phyloP scores from a whole-genome alignment of 2,329 filamentous ascomycete species.

The Colletotrichum tamarilloi region DNA sequence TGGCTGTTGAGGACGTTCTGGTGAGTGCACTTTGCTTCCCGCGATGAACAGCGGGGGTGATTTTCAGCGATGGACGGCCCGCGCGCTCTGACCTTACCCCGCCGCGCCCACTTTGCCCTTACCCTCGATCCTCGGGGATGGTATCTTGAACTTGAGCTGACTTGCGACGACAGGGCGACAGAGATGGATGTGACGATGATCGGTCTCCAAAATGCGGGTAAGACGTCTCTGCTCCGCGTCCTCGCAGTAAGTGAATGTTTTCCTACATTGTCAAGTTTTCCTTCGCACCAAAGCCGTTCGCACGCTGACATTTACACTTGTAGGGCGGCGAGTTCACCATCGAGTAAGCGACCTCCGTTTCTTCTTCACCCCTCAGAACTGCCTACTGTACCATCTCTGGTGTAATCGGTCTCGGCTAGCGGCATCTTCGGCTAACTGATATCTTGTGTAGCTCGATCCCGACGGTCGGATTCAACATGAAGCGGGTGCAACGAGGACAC shows the following conservation, averaged over 20 bases:
- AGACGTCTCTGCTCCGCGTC: slow-evolving; percentile 93
- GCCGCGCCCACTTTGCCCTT: slow-evolving; percentile 24
- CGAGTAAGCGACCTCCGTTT: slow-evolving; percentile 76
- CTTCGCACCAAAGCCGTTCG: slow-evolving; percentile 27
- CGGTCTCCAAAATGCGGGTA: slow-evolving; percentile 96
- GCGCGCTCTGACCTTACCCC: slow-evolving; percentile 27
- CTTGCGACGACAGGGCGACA: slow-evolving; percentile 77
- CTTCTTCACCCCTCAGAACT: slow-evolving; percentile 1
- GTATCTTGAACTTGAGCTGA: slow-evolving; percentile 34
- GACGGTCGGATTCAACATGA: slow-evolving; percentile 99
- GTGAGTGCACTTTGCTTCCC: slow-evolving; percentile 63
- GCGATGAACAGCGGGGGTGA: slow-evolving; percentile 21
- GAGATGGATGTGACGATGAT: slow-evolving; percentile 99
- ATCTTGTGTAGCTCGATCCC: slow-evolving; percentile 84
- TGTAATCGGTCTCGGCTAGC: slow-evolving; percentile 16
- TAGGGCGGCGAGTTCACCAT: slow-evolving; percentile 98
- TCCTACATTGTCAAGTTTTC: slow-evolving; percentile 34
- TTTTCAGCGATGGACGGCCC: slow-evolving; percentile 19
- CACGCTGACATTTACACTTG: slow-evolving; percentile 47
- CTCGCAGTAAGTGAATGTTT: slow-evolving; percentile 79
- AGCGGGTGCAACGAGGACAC: slow-evolving; percentile 96
- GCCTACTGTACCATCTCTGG: neutral
- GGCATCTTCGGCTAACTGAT: slow-evolving; percentile 37
- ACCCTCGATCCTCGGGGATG: slow-evolving; percentile 8
- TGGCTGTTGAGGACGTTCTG: slow-evolving; percentile 98